These are phyloP conservation scores for Coemansia sp. DNA, from an alignment of 192 early-diverging fungal species.

Conservation along the genomic window DNA sequence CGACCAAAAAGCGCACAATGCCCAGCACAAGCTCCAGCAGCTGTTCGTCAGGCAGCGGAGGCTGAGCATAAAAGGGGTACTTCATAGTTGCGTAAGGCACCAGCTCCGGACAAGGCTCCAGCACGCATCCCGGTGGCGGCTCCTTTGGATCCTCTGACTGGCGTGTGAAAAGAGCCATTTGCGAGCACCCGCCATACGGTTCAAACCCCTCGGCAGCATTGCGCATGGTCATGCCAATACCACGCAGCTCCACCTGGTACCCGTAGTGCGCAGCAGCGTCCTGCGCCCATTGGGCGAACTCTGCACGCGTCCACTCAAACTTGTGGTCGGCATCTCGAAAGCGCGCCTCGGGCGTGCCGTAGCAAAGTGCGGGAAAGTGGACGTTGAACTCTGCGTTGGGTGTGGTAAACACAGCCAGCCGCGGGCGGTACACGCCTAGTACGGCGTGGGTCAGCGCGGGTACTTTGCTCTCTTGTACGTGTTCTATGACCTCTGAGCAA, in stretches of 20 bases:
- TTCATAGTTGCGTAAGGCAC: constrained; percentile 44
- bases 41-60: constrained; percentile 32
- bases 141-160: neutral
- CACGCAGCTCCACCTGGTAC: constrained; percentile 58
- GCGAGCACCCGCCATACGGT: constrained; percentile 63
- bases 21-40: constrained; percentile 38
- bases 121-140: neutral
- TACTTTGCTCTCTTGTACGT: constrained; percentile 62
- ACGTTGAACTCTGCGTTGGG: constrained; percentile 93
- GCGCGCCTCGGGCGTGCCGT: constrained; percentile 60
- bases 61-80: constrained; percentile 54
- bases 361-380: constrained; percentile 73
- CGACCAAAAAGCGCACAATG: constrained; percentile 9
- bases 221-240: constrained; percentile 41
- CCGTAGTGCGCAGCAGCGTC: constrained; percentile 58
- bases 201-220: constrained; percentile 24
- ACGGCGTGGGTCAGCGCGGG: constrained; percentile 59
- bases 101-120: constrained; percentile 13
- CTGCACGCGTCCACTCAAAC: constrained; percentile 92
- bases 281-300: constrained; percentile 77
- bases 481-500: constrained; percentile 85
- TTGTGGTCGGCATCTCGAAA: constrained; percentile 86
- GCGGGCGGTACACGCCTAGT: constrained; percentile 68
- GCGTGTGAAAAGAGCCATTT: constrained; percentile 69
- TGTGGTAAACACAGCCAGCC: constrained; percentile 68